Conservation (phyloP, 345 rosid species). For the Aquilaria sinensis region DNA sequence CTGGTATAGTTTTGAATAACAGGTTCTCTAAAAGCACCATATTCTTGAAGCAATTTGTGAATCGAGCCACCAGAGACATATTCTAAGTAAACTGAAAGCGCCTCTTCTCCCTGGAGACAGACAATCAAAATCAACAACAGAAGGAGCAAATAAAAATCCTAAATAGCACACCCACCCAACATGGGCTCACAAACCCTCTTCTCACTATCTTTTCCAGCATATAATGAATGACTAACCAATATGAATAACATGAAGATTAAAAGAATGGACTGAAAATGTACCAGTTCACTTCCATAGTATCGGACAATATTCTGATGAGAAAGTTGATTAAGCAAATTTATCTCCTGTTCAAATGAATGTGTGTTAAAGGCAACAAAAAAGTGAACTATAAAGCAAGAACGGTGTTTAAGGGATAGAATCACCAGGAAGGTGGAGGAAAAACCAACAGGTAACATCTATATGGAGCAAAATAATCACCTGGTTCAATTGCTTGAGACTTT, state of each 20-base stretch:
- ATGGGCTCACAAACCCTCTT: slow-evolving; percentile 3
- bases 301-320: slow-evolving; percentile 89
- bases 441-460: neutral
- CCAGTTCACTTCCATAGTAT: slow-evolving; percentile 94
- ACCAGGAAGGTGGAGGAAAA: too few species aligned
- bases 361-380: slow-evolving; percentile 11
- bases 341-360: slow-evolving; percentile 55
- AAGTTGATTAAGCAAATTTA: slow-evolving; percentile 82
- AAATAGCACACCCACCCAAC: slow-evolving; percentile 4
- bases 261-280: slow-evolving; percentile 24
- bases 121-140: slow-evolving; percentile 17
- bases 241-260: neutral
- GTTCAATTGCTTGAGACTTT: slow-evolving; percentile 83
- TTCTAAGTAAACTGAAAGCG: slow-evolving; percentile 93
- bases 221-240: neutral
- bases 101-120: slow-evolving; percentile 66
- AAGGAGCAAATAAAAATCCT: slow-evolving; percentile 14
- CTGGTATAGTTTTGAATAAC: slow-evolving; percentile 90
- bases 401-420: too few species aligned
- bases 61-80: slow-evolving; percentile 96
- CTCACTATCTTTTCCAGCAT: neutral
- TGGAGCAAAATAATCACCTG: slow-evolving; percentile 43
- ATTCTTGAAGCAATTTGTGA: slow-evolving; percentile 88
- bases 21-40: slow-evolving; percentile 87
- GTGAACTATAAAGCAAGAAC: too few species aligned